Percentiles rank a stretch among this genome's conserved stretches.
Conservation (phyloP, 129 eudicot species). For the Chrysanthemum seticuspe region DNA sequence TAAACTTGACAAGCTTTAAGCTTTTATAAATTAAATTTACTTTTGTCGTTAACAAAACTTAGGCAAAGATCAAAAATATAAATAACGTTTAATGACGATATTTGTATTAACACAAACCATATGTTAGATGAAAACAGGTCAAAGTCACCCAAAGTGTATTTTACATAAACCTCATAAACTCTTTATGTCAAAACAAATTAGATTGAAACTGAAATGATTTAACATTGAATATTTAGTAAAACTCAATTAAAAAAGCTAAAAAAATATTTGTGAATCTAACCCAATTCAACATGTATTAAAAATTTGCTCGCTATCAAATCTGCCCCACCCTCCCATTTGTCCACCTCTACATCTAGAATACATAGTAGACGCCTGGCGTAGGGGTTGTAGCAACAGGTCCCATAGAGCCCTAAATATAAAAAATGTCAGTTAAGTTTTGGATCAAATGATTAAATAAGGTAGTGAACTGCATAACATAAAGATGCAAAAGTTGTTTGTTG, state of each 20-base stretch:
- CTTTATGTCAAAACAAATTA: not conserved
- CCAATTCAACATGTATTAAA: not conserved
- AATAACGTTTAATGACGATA: too few relatives aligned
- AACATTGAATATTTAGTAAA: not conserved
- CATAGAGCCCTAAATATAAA: constrained; percentile 43
- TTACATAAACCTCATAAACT: not conserved
- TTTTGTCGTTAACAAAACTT: too few relatives aligned
- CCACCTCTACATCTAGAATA: too few relatives aligned
- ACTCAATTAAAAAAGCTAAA: not conserved
- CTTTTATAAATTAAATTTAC: too few relatives aligned
- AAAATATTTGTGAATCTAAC: not conserved
- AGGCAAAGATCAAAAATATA: too few relatives aligned
- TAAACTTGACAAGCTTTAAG: too few relatives aligned
- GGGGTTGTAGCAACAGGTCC: constrained; percentile 38
- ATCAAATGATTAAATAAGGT: constrained; percentile 2
- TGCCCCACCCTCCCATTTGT: too few relatives aligned
- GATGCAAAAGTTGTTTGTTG: not conserved
- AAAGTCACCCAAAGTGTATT: not conserved
- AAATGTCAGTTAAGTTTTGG: not conserved
- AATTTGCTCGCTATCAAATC: too few relatives aligned
- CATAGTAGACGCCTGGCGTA: too few relatives aligned
- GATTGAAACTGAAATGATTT: not conserved
- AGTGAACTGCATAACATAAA: constrained; percentile 12
- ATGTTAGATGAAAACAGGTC: not conserved
- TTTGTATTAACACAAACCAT: too few relatives aligned